Conservation (phyloP, 257 asterid genomes). For the Echites panduratus region DNA sequence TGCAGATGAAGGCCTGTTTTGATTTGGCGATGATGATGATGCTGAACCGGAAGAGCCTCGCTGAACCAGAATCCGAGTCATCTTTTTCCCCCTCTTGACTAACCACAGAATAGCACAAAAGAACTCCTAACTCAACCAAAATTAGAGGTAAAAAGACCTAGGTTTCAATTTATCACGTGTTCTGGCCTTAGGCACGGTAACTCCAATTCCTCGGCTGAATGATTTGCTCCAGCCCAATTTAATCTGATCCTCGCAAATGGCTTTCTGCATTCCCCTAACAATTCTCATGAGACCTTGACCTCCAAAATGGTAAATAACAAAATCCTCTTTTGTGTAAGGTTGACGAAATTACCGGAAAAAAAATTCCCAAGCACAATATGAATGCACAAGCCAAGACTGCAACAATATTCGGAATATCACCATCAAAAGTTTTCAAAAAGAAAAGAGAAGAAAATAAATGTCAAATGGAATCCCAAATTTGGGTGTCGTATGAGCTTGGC, state of each 20-base stretch:
- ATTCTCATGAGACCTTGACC: constrained; percentile 96
- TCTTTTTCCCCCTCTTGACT: constrained; percentile 36
- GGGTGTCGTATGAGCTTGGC: neutral
- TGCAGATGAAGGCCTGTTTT: constrained; percentile 31
- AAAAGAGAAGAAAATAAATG: neutral
- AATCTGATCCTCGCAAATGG: constrained; percentile 53
- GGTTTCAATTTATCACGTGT: constrained; percentile 75
- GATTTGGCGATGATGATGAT: constrained; percentile 53
- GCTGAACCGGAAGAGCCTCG: constrained; percentile 75
- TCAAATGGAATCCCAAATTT: neutral
- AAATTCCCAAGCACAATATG: constrained; percentile 25
- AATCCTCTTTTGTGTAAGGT: constrained; percentile 55
- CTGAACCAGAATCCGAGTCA: constrained; percentile 92
- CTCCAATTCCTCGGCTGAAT: constrained; percentile 75
- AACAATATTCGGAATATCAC: constrained; percentile 32
- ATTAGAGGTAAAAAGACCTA: constrained; percentile 40
- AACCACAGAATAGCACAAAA: constrained; percentile 19
- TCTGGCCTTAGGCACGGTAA: constrained; percentile 83
- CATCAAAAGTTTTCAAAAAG: constrained; percentile 12
- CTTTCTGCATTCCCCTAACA: constrained; percentile 99
- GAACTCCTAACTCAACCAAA: constrained; percentile 29
- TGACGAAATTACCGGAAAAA: constrained; percentile 50
- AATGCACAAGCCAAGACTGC: constrained; percentile 52
- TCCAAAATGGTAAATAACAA: constrained; percentile 55
- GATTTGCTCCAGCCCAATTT: constrained; percentile 65